Evolutionary conservation across 2,329 filamentous ascomycete species (phyloP), one percentile per base, ranked within the genome.

Genomic region (Fusarium acutatum): DNA sequence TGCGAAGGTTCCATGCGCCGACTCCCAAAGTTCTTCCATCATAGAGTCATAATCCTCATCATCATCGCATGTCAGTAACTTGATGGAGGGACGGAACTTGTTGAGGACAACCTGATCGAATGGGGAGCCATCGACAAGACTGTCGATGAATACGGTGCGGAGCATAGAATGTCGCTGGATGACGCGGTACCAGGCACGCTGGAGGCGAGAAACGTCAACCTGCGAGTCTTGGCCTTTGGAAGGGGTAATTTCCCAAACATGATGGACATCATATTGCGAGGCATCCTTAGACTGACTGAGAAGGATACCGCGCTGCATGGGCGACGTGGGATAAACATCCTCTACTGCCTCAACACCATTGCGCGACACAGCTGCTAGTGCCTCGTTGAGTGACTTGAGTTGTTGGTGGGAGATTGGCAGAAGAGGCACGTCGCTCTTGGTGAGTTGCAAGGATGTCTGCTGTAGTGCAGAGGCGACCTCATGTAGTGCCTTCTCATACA

Each of bases 71-170:
- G 53, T 47, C 11, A 61, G 20, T n/a, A 15, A 22, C 46, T 49
- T 53, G 46, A 64, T 41, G 8, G 53, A 43, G 1, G 53, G 53
- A 34, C 53, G 53, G 53, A 57, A 57, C 53, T 57, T 57, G 7
- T 41, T 64, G 22, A 67, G 53, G 13, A 67, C 60, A 12, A 47
- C 60, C 15, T 71, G 68, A 20, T 67, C 60, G 30, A 71, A 67
- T 35, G 47, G n/a, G 1, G 49, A 28, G 22, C 14, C 59, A 49
- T 52, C 56, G 6, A 54, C 15, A 20, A 53, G 50, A 14, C 53
- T 57, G 15, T 69, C n/a, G 80, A 58, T 20, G 75, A 67, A 62
- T 26, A 63, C 50, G 1, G 64, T 67, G 10, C 64, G 64, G 22
- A 67, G 50, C 35, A 62, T 56, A 1, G 64, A 12, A 8, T 67